Percentiles rank a stretch among this genome's conserved stretches.
phyloP scores from a whole-genome alignment of 2,329 filamentous ascomycete genomes.

The Cladosporium phlei region DNA sequence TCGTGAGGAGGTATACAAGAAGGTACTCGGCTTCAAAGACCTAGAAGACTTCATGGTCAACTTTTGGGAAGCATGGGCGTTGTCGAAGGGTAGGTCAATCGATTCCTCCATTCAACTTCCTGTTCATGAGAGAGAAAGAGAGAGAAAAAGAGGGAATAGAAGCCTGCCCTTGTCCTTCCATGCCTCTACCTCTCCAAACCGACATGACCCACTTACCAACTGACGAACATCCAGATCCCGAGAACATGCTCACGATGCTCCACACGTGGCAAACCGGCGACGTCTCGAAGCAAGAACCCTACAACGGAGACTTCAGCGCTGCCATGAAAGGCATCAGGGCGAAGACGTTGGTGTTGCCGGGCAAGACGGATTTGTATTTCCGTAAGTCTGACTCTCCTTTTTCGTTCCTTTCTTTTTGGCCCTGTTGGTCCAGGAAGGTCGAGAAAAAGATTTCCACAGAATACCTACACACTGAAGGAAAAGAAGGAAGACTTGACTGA shows the following conservation, averaged over 20 bases:
- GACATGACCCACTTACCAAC: background rate
- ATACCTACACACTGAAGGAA: too few relatives aligned
- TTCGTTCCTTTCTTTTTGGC: too few relatives aligned
- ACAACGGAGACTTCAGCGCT: slow-evolving; percentile 46
- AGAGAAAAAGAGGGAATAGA: too few relatives aligned
- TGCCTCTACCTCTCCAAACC: too few relatives aligned
- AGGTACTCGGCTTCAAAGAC: slow-evolving; percentile 57
- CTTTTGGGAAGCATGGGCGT: slow-evolving; percentile 73
- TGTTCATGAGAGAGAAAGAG: too few relatives aligned
- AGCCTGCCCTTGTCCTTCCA: too few relatives aligned
- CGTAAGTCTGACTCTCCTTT: slow-evolving; percentile 46
- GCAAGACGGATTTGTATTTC: slow-evolving; percentile 74
- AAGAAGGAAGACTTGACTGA: too few relatives aligned
- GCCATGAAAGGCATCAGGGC: slow-evolving; percentile 67
- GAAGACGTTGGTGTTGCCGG: slow-evolving; percentile 65
- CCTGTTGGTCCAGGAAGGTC: too few relatives aligned
- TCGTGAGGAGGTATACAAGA: slow-evolving; percentile 64
- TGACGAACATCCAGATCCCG: slow-evolving; percentile 50
- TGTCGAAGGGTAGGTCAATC: slow-evolving; percentile 55
- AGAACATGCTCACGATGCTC: slow-evolving; percentile 70
- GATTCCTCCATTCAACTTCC: too few relatives aligned
- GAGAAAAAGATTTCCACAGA: too few relatives aligned
- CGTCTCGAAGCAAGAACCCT: slow-evolving; percentile 63
- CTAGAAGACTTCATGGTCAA: slow-evolving; percentile 69
- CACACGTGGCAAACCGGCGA: slow-evolving; percentile 75